These are phyloP conservation scores for Colletotrichum navitas DNA, from an alignment of 2,329 filamentous ascomycete species.

Conservation along the genomic window DNA sequence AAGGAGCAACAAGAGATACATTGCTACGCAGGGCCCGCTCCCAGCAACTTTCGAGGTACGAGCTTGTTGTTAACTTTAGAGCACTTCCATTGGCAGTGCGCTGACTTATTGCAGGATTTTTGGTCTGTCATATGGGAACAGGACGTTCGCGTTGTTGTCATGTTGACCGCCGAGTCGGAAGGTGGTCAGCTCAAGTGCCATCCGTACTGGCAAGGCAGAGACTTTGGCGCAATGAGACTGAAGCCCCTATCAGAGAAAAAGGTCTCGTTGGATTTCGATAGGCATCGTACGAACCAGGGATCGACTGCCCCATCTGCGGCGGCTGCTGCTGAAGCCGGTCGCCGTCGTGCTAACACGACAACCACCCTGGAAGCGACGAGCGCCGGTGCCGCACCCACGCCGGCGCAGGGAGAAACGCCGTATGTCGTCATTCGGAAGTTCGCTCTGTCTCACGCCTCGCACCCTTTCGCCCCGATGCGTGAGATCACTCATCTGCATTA, in stretches of 20 bases:
- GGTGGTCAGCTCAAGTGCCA: conserved; percentile 96
- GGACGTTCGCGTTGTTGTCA: conserved; percentile 93
- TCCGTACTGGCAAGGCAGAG: conserved; percentile 86
- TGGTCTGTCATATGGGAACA: conserved; percentile 99
- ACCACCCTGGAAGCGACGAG: conserved; percentile 48
- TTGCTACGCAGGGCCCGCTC: conserved; percentile 93
- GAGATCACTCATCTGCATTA: conserved; percentile 97
- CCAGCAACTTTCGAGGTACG: conserved; percentile 91
- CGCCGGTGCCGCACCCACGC: conserved; percentile 44
- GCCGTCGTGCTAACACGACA: conserved; percentile 50
- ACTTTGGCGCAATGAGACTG: conserved; percentile 83
- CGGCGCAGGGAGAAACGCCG: conserved; percentile 68
- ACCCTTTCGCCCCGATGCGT: conserved; percentile 87
- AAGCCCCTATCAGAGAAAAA: conserved; percentile 85
- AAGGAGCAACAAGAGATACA: conserved; percentile 90
- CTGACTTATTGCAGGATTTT: conserved; percentile 76
- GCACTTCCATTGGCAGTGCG: not conserved
- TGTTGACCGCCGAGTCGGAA: conserved; percentile 95
- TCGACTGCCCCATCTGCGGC: conserved; percentile 41
- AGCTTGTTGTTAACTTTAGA: conserved; percentile 27
- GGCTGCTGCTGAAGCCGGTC: conserved; percentile 40
- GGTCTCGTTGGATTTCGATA: conserved; percentile 79
- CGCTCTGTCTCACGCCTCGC: conserved; percentile 78
- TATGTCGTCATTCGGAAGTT: conserved; percentile 90
- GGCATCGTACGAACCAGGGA: conserved; percentile 53